A percentile compares a stretch with the other conserved stretches of the same genome.
These are phyloP conservation scores for Ceratobasidium sp. DNA, from an alignment of 1,284 basidiomycete species.

Conservation along the genomic window DNA sequence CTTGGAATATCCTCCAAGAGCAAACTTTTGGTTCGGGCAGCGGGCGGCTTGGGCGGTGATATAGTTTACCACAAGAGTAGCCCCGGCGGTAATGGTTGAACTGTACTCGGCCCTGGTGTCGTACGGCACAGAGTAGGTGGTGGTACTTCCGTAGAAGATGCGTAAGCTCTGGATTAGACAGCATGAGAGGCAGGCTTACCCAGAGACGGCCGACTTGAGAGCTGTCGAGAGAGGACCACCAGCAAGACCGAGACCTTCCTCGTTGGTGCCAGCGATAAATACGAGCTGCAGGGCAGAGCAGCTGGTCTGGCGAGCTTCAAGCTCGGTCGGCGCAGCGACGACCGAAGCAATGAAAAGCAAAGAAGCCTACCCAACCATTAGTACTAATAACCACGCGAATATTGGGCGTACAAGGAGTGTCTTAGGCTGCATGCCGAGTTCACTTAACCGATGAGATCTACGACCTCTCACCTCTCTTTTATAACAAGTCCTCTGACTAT, in stretches of 20 bases:
- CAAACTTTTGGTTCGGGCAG: slow-evolving; percentile 19
- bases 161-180: background rate
- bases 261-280: slow-evolving; percentile 28
- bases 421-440: no score
- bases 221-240: slow-evolving; percentile 16
- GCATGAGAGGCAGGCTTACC: background rate
- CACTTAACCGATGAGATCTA: no score
- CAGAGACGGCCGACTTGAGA: slow-evolving; percentile 9
- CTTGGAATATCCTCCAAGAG: slow-evolving; percentile 25
- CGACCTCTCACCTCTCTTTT: no score
- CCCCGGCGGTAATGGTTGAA: slow-evolving; percentile 13
- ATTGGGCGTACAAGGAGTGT: no score
- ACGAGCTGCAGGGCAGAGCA: slow-evolving; percentile 34
- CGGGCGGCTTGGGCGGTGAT: slow-evolving; percentile 14
- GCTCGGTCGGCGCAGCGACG: no score
- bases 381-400: no score
- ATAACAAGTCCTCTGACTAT: no score
- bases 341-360: no score
- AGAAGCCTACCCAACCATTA: no score
- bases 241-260: slow-evolving; percentile 22
- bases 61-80: slow-evolving; percentile 10
- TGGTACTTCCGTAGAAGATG: slow-evolving; percentile 1
- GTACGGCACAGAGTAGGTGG: slow-evolving; percentile 30
- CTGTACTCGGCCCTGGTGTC: slow-evolving; percentile 25
- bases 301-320: slow-evolving; percentile 13